Conservation (phyloP, 495 filamentous ascomycete species). For the Penicillium odoratum region DNA sequence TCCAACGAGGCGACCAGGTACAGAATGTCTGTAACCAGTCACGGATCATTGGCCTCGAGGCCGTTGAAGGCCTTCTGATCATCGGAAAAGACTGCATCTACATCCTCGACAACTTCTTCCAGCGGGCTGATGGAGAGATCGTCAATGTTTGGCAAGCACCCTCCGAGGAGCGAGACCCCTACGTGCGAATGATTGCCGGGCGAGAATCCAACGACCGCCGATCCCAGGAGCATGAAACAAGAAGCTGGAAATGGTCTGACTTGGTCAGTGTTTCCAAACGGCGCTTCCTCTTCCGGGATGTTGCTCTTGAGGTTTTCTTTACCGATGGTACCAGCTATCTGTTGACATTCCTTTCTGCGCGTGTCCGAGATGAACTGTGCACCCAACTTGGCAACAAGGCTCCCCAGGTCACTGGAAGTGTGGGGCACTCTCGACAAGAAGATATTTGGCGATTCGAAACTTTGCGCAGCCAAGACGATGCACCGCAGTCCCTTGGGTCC, state of each 20-base stretch:
- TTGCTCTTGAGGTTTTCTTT: conserved; percentile 94
- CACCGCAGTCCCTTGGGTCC: conserved; percentile 78
- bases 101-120: conserved; percentile 92
- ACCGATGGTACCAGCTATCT: conserved; percentile 94
- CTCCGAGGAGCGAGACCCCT: conserved; percentile 87
- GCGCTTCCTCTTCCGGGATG: conserved; percentile 92
- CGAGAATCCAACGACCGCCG: conserved; percentile 63
- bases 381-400: conserved; percentile 71
- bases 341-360: conserved; percentile 72
- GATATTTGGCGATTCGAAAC: conserved; percentile 89
- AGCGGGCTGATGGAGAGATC: conserved; percentile 91
- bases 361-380: conserved; percentile 75
- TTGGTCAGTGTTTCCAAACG: conserved; percentile 96
- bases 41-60: conserved; percentile 88
- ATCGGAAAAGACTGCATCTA: conserved; percentile 92
- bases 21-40: conserved; percentile 94
- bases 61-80: conserved; percentile 86
- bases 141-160: conserved; percentile 95
- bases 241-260: conserved; percentile 93
- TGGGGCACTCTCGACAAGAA: conserved; percentile 53
- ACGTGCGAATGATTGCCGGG: conserved; percentile 88
- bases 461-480: conserved; percentile 77
- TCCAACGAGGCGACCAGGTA: conserved; percentile 90
- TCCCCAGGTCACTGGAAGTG: conserved; percentile 65
- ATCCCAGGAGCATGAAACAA: conserved; percentile 70